Percentiles rank a stretch among this genome's conserved stretches.
Evolutionary conservation across 164 flowering plant genomes (phyloP).

Genomic region (Macadamia integrifolia): DNA sequence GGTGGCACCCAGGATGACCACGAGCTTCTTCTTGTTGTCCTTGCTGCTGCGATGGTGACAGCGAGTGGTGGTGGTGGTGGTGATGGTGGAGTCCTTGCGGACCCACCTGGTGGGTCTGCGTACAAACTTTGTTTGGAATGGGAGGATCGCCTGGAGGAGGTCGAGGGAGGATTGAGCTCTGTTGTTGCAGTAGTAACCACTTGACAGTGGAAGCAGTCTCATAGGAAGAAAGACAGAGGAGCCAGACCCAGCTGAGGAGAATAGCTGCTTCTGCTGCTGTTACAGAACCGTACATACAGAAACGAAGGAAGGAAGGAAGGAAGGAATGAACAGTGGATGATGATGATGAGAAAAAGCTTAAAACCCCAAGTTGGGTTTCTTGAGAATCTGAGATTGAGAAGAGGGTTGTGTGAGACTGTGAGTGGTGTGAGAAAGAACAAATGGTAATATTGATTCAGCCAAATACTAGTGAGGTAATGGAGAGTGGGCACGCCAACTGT

Average conservation of each 20-base stretch:
- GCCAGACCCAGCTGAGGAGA: neutral
- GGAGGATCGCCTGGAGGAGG: conserved; percentile 1
- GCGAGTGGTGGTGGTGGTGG: neutral
- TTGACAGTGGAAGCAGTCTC: conserved; percentile 11
- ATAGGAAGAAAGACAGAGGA: conserved; percentile 9
- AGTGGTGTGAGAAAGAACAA: no score
- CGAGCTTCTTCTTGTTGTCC: conserved; percentile 25
- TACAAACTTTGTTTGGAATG: no score
- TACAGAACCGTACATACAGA: neutral
- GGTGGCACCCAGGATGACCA: conserved; percentile 76
- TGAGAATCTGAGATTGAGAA: no score
- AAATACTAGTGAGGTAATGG: neutral
- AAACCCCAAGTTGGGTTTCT: no score
- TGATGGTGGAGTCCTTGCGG: conserved; percentile 3
- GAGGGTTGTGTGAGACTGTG: no score
- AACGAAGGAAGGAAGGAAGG: neutral
- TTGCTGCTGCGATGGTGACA: conserved; percentile 6
- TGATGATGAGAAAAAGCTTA: no score
- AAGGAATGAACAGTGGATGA: no score
- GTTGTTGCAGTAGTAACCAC: conserved; percentile 7
- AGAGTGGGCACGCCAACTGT: neutral
- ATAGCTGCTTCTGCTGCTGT: neutral
- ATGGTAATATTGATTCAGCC: no score
- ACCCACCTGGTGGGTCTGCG: neutral
- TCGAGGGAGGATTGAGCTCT: conserved; percentile 5